These are phyloP conservation scores for Angomonas ambiguus DNA, from an alignment of 208 protist genomes.

Conservation along the genomic window DNA sequence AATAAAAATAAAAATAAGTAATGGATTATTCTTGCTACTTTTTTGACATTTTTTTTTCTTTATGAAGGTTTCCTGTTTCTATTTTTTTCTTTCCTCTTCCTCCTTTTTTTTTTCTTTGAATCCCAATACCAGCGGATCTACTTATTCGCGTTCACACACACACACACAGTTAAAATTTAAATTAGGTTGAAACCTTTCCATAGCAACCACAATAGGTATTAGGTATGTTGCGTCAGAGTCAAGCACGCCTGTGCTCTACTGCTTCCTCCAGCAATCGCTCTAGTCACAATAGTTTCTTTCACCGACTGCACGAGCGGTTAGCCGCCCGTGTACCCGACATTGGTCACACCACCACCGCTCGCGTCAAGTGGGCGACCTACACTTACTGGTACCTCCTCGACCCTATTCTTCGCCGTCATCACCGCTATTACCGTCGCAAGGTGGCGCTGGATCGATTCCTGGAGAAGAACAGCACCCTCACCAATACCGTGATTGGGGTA, in stretches of 20 bases:
- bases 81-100: background rate
- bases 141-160: too few species aligned
- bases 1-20: conserved; percentile 2
- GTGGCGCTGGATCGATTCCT: conserved; percentile 65
- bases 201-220: too few species aligned
- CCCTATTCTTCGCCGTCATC: conserved; percentile 61
- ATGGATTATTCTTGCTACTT: background rate
- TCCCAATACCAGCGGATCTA: too few species aligned
- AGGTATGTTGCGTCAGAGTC: background rate
- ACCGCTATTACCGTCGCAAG: conserved; percentile 66
- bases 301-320: conserved; percentile 9
- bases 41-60: background rate
- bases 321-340: conserved; percentile 31
- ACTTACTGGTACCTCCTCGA: conserved; percentile 77
- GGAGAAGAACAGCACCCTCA: conserved; percentile 56
- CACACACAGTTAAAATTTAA: too few species aligned
- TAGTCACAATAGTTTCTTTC: background rate
- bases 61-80: background rate
- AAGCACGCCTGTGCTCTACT: background rate
- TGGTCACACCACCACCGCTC: conserved; percentile 42
- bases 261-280: background rate
- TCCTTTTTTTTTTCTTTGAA: background rate
- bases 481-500: conserved; percentile 54
- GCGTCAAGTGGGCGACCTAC: conserved; percentile 71
- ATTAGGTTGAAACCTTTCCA: too few species aligned